Conservation (phyloP, 257 asterid genomes). For the Cinchona pubescens region DNA sequence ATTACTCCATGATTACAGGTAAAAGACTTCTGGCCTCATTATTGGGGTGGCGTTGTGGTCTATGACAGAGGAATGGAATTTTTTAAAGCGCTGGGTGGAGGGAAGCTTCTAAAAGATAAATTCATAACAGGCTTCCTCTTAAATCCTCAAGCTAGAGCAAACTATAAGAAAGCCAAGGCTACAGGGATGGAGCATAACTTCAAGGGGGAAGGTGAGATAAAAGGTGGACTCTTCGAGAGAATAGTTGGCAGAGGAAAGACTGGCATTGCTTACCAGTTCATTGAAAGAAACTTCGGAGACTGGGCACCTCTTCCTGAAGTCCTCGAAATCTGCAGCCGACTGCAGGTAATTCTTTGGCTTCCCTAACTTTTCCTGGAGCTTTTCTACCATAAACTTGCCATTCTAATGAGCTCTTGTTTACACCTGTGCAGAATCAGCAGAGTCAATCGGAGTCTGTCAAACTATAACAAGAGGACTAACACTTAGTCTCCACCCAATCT, state of each 20-base stretch:
- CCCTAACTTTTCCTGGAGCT: background rate
- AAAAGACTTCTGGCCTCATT: conserved; percentile 84
- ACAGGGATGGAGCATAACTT: conserved; percentile 60
- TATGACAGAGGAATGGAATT: conserved; percentile 58
- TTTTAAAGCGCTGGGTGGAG: conserved; percentile 86
- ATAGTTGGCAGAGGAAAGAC: too few species aligned
- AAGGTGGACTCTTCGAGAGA: too few species aligned
- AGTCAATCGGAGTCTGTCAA: conserved; percentile 15
- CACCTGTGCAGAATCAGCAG: conserved; percentile 20
- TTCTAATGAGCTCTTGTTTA: conserved; percentile 17
- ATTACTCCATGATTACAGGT: conserved; percentile 39
- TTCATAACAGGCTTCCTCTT: conserved; percentile 75
- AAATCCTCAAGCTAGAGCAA: conserved; percentile 77
- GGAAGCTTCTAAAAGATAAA: conserved; percentile 71
- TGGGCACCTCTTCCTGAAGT: conserved; percentile 85
- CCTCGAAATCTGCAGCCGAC: conserved; percentile 58
- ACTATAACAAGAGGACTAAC: conserved; percentile 8
- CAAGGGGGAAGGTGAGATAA: conserved; percentile 79
- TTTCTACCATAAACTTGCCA: background rate
- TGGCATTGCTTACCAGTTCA: conserved; percentile 85
- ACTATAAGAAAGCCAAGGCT: conserved; percentile 71
- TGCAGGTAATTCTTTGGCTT: conserved; percentile 51
- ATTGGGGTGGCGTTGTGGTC: conserved; percentile 80
- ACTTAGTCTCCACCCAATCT: background rate
- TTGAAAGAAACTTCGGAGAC: conserved; percentile 84